phyloP scores from a whole-genome alignment of 176 grass and related monocot genomes.

The Triticum monococcum region DNA sequence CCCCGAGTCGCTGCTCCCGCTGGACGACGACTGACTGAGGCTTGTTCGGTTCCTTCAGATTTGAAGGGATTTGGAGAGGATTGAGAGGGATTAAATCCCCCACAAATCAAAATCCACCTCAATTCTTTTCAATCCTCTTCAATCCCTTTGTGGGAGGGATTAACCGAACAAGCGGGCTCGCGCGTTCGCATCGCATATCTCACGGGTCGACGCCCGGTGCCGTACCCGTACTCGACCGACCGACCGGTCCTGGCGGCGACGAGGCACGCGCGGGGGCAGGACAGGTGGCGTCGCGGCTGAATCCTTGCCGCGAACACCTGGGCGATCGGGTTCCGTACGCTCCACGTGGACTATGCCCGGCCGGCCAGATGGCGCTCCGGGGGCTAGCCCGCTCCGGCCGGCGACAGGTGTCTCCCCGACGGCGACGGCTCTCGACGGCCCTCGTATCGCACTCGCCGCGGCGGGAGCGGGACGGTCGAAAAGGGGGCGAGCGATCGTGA shows the following conservation, averaged over 20 bases:
- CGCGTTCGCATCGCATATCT: too few relatives aligned
- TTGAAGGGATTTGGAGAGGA: too few relatives aligned
- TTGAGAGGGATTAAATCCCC: too few relatives aligned
- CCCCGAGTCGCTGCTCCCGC: too few relatives aligned
- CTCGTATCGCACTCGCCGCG: background rate
- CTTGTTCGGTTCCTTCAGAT: too few relatives aligned
- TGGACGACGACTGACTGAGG: too few relatives aligned
- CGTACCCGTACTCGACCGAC: too few relatives aligned
- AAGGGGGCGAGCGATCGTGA: background rate
- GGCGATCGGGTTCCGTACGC: background rate
- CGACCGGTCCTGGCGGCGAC: background rate
- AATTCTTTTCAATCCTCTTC: too few relatives aligned
- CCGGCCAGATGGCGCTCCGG: background rate
- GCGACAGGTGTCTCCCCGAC: conserved; percentile 25
- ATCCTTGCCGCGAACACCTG: background rate
- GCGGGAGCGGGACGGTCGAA: background rate
- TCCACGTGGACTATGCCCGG: background rate
- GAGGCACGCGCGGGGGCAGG: background rate
- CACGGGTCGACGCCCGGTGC: too few relatives aligned
- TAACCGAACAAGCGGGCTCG: too few relatives aligned
- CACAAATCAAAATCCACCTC: too few relatives aligned
- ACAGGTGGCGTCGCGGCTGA: background rate
- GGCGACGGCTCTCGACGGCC: background rate
- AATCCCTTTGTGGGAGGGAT: too few relatives aligned
- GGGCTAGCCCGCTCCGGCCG: background rate